These are phyloP conservation scores for Fistulinella prunicolor DNA, from an alignment of 768 basidiomycete species.

Conservation along the genomic window DNA sequence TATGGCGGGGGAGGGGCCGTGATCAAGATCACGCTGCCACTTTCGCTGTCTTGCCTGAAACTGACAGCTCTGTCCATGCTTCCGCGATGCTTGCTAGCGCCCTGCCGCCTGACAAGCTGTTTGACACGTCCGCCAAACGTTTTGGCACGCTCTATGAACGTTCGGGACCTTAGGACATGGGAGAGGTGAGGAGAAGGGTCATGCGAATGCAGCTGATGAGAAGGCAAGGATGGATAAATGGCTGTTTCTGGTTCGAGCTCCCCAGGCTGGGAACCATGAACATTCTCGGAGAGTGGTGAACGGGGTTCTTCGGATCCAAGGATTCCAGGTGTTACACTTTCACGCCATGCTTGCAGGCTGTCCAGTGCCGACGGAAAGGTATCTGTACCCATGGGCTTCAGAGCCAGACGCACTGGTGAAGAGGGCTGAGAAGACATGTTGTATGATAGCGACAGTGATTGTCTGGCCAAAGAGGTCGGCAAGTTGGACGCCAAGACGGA, in stretches of 20 bases:
- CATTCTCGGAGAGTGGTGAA: conserved; percentile 14
- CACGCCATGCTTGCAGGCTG: conserved; percentile 29
- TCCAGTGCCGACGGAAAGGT: conserved; percentile 32
- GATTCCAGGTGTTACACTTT: conserved; percentile 17
- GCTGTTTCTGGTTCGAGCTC: conserved; percentile 9
- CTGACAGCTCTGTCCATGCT: conserved; percentile 22
- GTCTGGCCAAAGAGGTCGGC: conserved; percentile 13
- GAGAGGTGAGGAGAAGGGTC: background rate
- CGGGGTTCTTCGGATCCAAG: conserved; percentile 17
- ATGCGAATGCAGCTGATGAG: conserved; percentile 7
- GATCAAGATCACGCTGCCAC: conserved; percentile 31
- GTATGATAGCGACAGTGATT: conserved; percentile 15
- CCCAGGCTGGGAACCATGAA: conserved; percentile 1
- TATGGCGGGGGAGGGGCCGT: conserved; percentile 29
- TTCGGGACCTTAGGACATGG: conserved; percentile 12
- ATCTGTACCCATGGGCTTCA: conserved; percentile 30
- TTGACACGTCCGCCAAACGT: conserved; percentile 29
- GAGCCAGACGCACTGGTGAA: conserved; percentile 15
- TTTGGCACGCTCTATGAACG: conserved; percentile 27
- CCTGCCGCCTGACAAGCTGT: conserved; percentile 21
- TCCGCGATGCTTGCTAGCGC: conserved; percentile 6
- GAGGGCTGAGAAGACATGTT: conserved; percentile 15
- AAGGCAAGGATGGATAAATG: conserved; percentile 3
- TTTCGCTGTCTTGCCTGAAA: conserved; percentile 28
- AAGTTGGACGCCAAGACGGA: conserved; percentile 12